Evolutionary conservation across 2,329 filamentous ascomycete species (phyloP).

Genomic region (Colletotrichum sansevieriae): DNA sequence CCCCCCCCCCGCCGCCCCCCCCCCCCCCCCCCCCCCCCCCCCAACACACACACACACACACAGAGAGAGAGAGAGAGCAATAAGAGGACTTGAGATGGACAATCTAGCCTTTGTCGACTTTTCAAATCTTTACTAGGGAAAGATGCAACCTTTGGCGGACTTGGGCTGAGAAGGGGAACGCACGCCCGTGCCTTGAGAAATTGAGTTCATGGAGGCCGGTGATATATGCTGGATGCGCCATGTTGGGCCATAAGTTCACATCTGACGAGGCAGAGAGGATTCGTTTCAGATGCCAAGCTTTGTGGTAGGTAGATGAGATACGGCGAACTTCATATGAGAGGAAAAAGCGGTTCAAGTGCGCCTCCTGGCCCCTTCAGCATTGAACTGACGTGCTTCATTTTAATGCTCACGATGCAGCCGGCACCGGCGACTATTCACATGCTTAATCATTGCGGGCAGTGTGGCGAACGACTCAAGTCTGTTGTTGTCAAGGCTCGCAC

Average conservation of each 20-base stretch:
- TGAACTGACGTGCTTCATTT: background rate
- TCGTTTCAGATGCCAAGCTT: background rate
- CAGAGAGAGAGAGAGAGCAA: too few species aligned
- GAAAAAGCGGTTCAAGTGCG: background rate
- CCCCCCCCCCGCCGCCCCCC: too few species aligned
- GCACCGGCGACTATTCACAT: background rate
- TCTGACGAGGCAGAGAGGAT: background rate
- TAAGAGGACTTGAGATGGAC: constrained; percentile 12
- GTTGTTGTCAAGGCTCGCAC: background rate
- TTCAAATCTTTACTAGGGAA: background rate
- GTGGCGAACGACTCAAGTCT: background rate
- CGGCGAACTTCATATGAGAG: background rate
- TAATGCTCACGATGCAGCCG: background rate
- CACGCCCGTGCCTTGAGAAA: background rate
- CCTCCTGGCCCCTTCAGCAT: background rate
- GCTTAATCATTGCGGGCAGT: background rate
- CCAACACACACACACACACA: background rate
- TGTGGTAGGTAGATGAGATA: background rate
- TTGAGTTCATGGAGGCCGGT: background rate
- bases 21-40: too few species aligned
- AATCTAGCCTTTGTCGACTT: background rate
- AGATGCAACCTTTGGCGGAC: background rate
- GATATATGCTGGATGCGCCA: background rate
- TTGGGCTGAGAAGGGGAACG: background rate
- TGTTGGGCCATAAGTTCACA: background rate